Evolutionary conservation across 257 asterid species (phyloP), one percentile per base, ranked within the genome.

Genomic region (Solanum rostratum): DNA sequence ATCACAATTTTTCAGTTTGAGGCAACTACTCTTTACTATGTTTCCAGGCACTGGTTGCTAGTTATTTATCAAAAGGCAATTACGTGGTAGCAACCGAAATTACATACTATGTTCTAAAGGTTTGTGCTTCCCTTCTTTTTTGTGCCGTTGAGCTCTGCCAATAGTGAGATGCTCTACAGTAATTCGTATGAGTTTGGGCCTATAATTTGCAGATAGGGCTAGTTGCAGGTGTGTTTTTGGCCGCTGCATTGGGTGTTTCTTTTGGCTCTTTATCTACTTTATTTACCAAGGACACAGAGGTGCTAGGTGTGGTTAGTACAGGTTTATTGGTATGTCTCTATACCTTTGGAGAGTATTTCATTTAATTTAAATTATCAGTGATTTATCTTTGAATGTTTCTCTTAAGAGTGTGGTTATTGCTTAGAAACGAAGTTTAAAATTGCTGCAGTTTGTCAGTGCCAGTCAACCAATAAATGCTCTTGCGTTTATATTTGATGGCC

Each of bases 391-490:
- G 22, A 24, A 24, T 74, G 60, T 22, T 74, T 78, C 62, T 50
- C 65, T 78, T 11, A 50, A 29, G 82, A 78, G 82, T 50, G 55
- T 5, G 29, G 82, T 49, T 27, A 50, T 5, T 78, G 82, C 46
- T 76, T 18, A 76, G 59, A 49, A 49, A 76, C 62, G 9, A 49
- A 49, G 85, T 78, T 80, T 59, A 24, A 66, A 83, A 82, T 83
- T 68, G 60, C 71, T 88, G 91, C 97, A 94, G 99, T 94, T 96
- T 92, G 97, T 96, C 83, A 87, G 97, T 84, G 93, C 90, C 85
- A 96, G 96, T 88, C 99, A 96, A 86, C 99, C 99, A 80, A 69
- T 96, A 66, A 96, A 91, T 86, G 93, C 99, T 12, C 88, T 96
- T 76, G 98, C 99, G 45, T 93, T 96, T 83, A 88, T 94, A 79